These are phyloP conservation scores for Beta lomatogona DNA, from an alignment of 179 eudicot genomes.

Conservation along the genomic window DNA sequence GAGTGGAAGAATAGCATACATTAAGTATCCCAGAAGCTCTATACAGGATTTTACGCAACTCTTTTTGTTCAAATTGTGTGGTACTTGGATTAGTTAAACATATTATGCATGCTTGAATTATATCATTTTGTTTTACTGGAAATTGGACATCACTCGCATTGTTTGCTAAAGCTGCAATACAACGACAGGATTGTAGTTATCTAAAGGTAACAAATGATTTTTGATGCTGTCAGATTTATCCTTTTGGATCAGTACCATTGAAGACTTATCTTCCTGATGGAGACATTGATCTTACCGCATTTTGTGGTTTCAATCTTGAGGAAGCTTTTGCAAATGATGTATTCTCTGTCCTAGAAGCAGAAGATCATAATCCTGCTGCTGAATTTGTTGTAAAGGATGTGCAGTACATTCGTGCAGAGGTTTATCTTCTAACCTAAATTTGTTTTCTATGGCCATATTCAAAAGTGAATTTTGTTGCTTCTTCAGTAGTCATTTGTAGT, in stretches of 20 bases:
- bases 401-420: constrained; percentile 91
- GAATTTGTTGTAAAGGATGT: constrained; percentile 85
- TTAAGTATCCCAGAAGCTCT: background rate
- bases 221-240: constrained; percentile 58
- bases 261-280: constrained; percentile 97
- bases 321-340: constrained; percentile 64
- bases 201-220: constrained; percentile 15
- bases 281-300: constrained; percentile 87
- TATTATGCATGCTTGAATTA: constrained; percentile 1
- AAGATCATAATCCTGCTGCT: constrained; percentile 61
- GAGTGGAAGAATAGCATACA: background rate
- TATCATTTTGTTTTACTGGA: background rate
- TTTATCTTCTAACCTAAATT: constrained; percentile 32
- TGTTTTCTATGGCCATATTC: constrained; percentile 21
- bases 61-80: background rate
- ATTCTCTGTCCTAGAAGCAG: constrained; percentile 58
- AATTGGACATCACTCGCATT: background rate
- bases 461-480: no score
- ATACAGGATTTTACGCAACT: no score
- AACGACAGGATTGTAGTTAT: background rate
- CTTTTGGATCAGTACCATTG: constrained; percentile 89
- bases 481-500: no score
- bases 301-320: constrained; percentile 58
- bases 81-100: background rate
- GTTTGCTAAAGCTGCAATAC: background rate